Conservation (phyloP, 2,329 filamentous ascomycete species). For the Nigrospora sphaerica region DNA sequence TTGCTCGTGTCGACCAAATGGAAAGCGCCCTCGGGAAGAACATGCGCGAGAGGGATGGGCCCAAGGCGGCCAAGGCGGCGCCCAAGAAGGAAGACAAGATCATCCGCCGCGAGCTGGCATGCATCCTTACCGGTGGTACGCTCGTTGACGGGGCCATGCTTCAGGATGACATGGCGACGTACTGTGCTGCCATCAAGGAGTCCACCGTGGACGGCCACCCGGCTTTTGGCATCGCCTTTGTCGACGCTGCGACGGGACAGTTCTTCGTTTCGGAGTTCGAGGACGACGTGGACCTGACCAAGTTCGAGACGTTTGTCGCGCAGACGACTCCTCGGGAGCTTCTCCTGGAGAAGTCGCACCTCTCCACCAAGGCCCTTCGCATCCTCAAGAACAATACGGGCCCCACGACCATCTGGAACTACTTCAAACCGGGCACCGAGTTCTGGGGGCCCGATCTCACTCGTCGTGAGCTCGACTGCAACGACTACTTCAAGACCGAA, state of each 20-base stretch:
- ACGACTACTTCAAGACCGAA: constrained; percentile 67
- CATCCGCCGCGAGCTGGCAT: constrained; percentile 83
- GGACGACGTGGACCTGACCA: constrained; percentile 89
- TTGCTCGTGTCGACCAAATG: constrained; percentile 92
- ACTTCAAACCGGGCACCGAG: constrained; percentile 77
- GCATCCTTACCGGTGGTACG: constrained; percentile 85
- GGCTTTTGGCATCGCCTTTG: constrained; percentile 85
- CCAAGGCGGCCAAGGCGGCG: constrained; percentile 31
- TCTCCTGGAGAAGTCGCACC: constrained; percentile 75
- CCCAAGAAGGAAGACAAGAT: constrained; percentile 77
- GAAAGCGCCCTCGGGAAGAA: constrained; percentile 94
- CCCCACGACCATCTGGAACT: constrained; percentile 92
- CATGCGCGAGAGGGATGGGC: constrained; percentile 85
- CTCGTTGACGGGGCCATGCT: constrained; percentile 95
- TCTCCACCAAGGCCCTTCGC: constrained; percentile 83
- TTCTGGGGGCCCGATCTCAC: constrained; percentile 87
- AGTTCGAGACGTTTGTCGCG: constrained; percentile 93
- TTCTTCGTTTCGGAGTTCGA: constrained; percentile 90
- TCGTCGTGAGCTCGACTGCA: constrained; percentile 70
- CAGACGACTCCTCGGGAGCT: constrained; percentile 86
- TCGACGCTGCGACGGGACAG: constrained; percentile 91
- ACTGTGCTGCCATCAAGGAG: constrained; percentile 92
- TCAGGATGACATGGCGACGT: constrained; percentile 95
- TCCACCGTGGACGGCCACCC: constrained; percentile 65
- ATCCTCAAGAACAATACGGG: constrained; percentile 95